Conservation (phyloP, 1,284 basidiomycete species). For the Heterobasidion irregulare region DNA sequence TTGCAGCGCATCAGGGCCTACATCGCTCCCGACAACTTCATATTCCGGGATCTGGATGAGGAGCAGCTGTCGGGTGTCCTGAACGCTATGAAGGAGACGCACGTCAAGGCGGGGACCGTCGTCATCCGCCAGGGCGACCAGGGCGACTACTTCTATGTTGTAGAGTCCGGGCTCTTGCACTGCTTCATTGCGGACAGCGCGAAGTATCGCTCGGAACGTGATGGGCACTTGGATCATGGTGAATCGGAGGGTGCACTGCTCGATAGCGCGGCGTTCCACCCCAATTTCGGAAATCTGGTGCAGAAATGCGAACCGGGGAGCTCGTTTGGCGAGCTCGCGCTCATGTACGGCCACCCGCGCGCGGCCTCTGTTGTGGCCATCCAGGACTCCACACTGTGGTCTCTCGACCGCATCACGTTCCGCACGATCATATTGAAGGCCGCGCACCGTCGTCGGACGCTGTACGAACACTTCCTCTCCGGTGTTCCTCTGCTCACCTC, state of each 20-base stretch:
- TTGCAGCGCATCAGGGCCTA: constrained; percentile 81
- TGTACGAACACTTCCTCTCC: constrained; percentile 93
- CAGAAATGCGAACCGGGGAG: constrained; percentile 80
- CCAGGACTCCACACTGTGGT: constrained; percentile 85
- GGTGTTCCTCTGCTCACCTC: constrained; percentile 88
- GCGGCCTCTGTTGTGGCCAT: constrained; percentile 90
- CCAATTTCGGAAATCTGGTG: constrained; percentile 75
- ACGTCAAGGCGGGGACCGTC: constrained; percentile 64
- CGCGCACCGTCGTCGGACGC: constrained; percentile 81
- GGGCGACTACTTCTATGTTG: constrained; percentile 97
- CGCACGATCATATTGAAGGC: constrained; percentile 92
- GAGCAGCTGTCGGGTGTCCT: constrained; percentile 92
- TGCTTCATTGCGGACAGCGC: constrained; percentile 55
- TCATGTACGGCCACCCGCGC: constrained; percentile 97
- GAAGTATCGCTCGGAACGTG: no score
- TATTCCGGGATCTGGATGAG: constrained; percentile 95
- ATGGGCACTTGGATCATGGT: constrained; percentile 23
- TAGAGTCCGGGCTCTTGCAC: constrained; percentile 84
- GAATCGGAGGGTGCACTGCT: constrained; percentile 43
- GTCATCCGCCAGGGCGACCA: constrained; percentile 96
- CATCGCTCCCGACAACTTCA: constrained; percentile 77
- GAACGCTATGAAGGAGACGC: constrained; percentile 92
- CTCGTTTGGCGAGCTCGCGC: constrained; percentile 93
- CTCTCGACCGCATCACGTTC: constrained; percentile 95
- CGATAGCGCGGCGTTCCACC: constrained; percentile 55